Evolutionary conservation across 2,329 filamentous ascomycete species (phyloP).

Genomic region (Clathrospora elynae): DNA sequence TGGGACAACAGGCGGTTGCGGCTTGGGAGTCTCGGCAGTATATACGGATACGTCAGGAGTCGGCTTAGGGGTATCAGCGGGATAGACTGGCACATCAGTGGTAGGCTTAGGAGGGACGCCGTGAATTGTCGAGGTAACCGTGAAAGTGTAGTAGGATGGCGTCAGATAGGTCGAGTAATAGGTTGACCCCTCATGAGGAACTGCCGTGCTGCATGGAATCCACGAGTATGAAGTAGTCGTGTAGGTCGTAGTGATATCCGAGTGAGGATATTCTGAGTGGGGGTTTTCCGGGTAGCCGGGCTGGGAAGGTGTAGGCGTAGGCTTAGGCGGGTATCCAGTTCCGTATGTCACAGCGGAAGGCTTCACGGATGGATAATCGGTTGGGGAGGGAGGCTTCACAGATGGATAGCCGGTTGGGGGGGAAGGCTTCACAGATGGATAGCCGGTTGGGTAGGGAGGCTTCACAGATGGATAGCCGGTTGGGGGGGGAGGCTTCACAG

Average conservation of each 20-base stretch:
- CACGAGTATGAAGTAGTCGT: conserved; percentile 45
- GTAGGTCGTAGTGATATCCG: conserved; percentile 25
- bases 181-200: conserved; percentile 39
- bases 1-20: conserved; percentile 12
- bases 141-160: conserved; percentile 38
- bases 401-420: conserved; percentile 16
- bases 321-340: background rate
- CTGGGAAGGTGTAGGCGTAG: conserved; percentile 18
- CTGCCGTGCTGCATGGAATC: conserved; percentile 46
- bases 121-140: conserved; percentile 37
- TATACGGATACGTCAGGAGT: no score
- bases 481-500: conserved; percentile 10
- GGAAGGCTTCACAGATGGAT: background rate
- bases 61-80: conserved; percentile 1
- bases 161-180: conserved; percentile 51
- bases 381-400: conserved; percentile 11
- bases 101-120: conserved; percentile 23
- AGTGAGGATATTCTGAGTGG: conserved; percentile 12
- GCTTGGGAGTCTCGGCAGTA: conserved; percentile 15
- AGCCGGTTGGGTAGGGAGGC: conserved; percentile 17
- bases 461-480: conserved; percentile 13
- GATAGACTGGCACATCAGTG: conserved; percentile 7
- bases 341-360: no score
- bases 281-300: conserved; percentile 8
- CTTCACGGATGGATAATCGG: conserved; percentile 17